These are phyloP conservation scores for Colletotrichum cuscutae DNA, from an alignment of 2,329 filamentous ascomycete genomes.

Conservation along the genomic window DNA sequence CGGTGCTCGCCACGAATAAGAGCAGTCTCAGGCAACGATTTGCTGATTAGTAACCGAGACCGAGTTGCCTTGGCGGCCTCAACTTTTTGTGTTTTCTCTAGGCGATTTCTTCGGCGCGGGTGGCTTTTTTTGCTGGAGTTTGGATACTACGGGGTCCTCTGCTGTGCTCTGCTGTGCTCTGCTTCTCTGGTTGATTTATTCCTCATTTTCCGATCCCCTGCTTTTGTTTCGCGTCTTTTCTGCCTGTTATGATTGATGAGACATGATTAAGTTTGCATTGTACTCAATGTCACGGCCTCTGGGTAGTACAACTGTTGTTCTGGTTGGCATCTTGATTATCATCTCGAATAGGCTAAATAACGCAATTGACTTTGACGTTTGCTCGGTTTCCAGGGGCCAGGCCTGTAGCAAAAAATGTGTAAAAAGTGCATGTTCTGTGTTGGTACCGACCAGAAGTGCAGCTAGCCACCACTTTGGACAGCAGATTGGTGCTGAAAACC, in stretches of 20 bases:
- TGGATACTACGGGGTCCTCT: neutral
- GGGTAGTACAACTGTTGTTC: neutral
- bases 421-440: neutral
- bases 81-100: neutral
- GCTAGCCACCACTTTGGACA: neutral
- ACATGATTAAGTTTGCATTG: neutral
- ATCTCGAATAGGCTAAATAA: neutral
- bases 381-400: neutral
- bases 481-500: neutral
- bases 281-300: neutral
- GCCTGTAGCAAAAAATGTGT: neutral
- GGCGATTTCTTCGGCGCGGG: no score
- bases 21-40: slow-evolving; percentile 38
- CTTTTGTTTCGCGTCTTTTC: neutral
- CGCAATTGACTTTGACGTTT: neutral
- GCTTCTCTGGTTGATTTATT: neutral
- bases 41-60: neutral
- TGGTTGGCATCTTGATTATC: neutral
- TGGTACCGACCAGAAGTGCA: neutral
- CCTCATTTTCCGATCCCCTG: neutral
- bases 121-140: no score
- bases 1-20: slow-evolving; percentile 37
- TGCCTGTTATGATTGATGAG: neutral
- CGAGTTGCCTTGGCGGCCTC: neutral
- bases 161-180: no score